Evolutionary conservation across 768 basidiomycete genomes (phyloP).

Genomic region (Lactarius deliciosus): DNA sequence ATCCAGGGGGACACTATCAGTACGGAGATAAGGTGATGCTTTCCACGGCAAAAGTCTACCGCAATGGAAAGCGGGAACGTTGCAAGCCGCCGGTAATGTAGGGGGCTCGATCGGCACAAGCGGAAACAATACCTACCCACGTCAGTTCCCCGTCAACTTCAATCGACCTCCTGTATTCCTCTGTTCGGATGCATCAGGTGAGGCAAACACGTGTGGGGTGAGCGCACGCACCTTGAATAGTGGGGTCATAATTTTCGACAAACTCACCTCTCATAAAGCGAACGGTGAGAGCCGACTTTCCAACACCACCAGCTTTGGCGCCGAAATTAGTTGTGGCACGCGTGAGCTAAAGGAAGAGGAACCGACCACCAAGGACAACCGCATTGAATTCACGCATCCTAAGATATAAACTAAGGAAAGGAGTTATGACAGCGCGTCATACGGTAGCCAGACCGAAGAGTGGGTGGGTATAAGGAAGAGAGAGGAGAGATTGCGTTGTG

Average conservation of each 20-base stretch:
- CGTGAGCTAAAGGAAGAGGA: constrained; percentile 11
- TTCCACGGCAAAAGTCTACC: neutral
- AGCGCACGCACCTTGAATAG: constrained; percentile 66
- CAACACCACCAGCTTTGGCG: constrained; percentile 75
- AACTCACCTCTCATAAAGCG: constrained; percentile 74
- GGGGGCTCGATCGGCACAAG: constrained; percentile 16
- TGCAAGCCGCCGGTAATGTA: constrained; percentile 8
- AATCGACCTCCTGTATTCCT: constrained; percentile 66
- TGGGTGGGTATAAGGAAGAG: constrained; percentile 9
- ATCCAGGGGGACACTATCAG: constrained; percentile 8
- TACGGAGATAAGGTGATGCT: neutral
- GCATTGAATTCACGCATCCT: constrained; percentile 71
- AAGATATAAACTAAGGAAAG: constrained; percentile 23
- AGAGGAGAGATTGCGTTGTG: constrained; percentile 11
- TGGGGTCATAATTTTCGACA: constrained; percentile 77
- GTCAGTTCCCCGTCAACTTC: constrained; percentile 64
- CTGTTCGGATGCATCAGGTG: constrained; percentile 38
- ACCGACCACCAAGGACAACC: constrained; percentile 77
- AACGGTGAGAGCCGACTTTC: constrained; percentile 84
- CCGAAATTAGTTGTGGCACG: neutral
- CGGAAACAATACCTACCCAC: constrained; percentile 47
- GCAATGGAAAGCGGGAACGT: neutral
- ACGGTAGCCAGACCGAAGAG: constrained; percentile 24
- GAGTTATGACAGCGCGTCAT: constrained; percentile 25
- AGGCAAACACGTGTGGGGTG: neutral